phyloP scores from a whole-genome alignment of 148 eudicot species.

The Dianthus caryophyllus region DNA sequence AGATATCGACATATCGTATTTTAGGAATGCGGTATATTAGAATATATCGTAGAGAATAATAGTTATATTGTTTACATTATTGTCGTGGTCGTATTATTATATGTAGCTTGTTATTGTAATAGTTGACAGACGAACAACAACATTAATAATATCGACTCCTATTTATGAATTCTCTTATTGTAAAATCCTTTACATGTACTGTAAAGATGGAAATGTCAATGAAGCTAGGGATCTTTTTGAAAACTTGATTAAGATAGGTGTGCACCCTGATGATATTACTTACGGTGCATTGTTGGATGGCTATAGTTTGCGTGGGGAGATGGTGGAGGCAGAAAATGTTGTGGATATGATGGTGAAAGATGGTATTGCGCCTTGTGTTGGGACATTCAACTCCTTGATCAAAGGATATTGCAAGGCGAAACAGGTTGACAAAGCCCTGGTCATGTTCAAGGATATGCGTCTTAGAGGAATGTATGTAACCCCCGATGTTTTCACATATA shows the following conservation, averaged over 20 bases:
- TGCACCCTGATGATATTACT: constrained; percentile 2
- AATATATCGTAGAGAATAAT: too few species aligned
- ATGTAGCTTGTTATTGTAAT: too few species aligned
- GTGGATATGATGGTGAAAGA: constrained; percentile 9
- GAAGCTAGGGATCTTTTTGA: neutral
- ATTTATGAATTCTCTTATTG: too few species aligned
- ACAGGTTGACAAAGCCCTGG: constrained; percentile 13
- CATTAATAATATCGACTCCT: too few species aligned
- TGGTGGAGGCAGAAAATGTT: neutral
- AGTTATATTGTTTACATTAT: too few species aligned
- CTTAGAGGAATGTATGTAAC: neutral
- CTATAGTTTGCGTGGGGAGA: neutral
- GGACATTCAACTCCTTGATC: constrained; percentile 10
- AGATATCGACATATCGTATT: too few species aligned
- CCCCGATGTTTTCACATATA: constrained; percentile 9
- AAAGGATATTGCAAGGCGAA: constrained; percentile 19
- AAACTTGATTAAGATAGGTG: constrained; percentile 5
- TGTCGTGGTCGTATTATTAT: too few species aligned
- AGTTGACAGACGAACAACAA: too few species aligned
- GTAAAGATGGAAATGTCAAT: constrained; percentile 12
- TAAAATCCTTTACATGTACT: too few species aligned
- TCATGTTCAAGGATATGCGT: constrained; percentile 7
- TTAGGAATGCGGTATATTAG: too few species aligned
- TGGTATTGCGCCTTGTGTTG: constrained; percentile 4
- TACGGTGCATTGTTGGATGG: constrained; percentile 16